Evolutionary conservation across 768 basidiomycete genomes (phyloP).

Genomic region (Trametopsis cervina): DNA sequence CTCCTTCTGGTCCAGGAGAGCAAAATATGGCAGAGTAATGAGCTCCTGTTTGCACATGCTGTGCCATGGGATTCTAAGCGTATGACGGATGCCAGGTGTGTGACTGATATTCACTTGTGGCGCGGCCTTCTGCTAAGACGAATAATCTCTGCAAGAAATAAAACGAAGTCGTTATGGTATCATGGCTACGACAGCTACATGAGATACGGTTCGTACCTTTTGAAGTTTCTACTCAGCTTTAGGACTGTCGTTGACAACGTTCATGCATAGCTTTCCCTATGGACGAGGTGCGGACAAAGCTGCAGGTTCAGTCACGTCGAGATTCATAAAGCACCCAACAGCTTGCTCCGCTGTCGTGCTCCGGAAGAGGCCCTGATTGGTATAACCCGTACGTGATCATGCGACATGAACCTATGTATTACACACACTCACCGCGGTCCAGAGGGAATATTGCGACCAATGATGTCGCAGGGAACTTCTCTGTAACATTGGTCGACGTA

Average conservation of each 20-base stretch:
- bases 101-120: not conserved
- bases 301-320: constrained; percentile 6
- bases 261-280: constrained; percentile 63
- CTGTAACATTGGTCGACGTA: constrained; percentile 74
- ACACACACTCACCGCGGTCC: constrained; percentile 23
- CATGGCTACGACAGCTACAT: constrained; percentile 91
- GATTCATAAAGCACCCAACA: constrained; percentile 30
- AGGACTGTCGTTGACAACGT: constrained; percentile 3
- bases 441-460: constrained; percentile 75
- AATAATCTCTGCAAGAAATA: constrained; percentile 40
- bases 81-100: constrained; percentile 22
- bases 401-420: constrained; percentile 8
- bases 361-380: constrained; percentile 85
- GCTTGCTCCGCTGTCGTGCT: constrained; percentile 86
- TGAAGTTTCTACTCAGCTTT: no score
- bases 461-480: constrained; percentile 93
- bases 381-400: constrained; percentile 57
- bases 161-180: constrained; percentile 75
- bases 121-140: not conserved
- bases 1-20: constrained; percentile 23
- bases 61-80: constrained; percentile 20
- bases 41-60: constrained; percentile 10
- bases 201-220: constrained; percentile 50
- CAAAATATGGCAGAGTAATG: constrained; percentile 14
- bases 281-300: constrained; percentile 54